Evolutionary conservation across 495 filamentous ascomycete species (phyloP).

Genomic region (Neurospora tetrasperma): DNA sequence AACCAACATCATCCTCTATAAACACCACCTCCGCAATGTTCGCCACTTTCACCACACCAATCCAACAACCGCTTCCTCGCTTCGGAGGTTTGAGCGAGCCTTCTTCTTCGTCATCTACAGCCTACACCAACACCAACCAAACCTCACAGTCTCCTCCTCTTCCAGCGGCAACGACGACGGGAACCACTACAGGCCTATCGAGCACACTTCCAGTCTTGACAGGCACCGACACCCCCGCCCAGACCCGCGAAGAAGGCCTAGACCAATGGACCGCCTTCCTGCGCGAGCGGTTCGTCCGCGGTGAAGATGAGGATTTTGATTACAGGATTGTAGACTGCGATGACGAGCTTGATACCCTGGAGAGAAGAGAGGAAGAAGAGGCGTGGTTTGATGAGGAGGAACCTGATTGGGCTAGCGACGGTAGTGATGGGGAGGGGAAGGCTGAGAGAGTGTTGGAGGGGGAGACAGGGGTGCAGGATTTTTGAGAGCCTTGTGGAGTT

Average conservation of each 20-base stretch:
- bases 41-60: neutral
- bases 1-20: neutral
- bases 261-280: constrained; percentile 58
- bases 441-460: constrained; percentile 37
- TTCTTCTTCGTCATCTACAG: neutral
- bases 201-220: neutral
- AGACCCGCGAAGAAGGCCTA: constrained; percentile 51
- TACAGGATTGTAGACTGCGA: constrained; percentile 57
- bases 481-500: constrained; percentile 28
- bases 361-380: constrained; percentile 49
- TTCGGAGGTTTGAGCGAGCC: neutral
- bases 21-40: neutral
- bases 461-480: constrained; percentile 78
- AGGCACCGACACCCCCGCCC: constrained; percentile 40
- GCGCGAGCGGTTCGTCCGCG: constrained; percentile 56
- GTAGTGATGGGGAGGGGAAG: constrained; percentile 23
- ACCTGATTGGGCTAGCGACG: constrained; percentile 47
- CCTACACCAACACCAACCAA: neutral
- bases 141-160: neutral
- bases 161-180: neutral
- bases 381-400: constrained; percentile 72
- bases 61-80: neutral
- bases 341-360: constrained; percentile 58
- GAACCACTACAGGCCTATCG: neutral
- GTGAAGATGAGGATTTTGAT: constrained; percentile 67